Percentiles rank a stretch among this genome's conserved stretches.
These are phyloP conservation scores for Bipolaris gigantea DNA, from an alignment of 2,329 filamentous ascomycete genomes.

Conservation along the genomic window DNA sequence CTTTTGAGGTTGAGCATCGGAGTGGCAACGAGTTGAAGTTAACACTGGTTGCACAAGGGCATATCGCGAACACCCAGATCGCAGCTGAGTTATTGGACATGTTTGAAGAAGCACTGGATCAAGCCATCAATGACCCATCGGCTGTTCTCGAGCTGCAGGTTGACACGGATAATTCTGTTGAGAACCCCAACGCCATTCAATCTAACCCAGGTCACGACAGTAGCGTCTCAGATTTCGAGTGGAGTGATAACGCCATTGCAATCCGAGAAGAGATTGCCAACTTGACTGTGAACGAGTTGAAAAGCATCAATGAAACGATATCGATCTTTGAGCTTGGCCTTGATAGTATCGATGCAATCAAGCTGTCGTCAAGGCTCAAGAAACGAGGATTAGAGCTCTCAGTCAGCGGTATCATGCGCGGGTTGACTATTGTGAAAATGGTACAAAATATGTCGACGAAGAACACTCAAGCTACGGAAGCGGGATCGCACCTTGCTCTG, in stretches of 20 bases:
- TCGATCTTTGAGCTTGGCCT: constrained; percentile 81
- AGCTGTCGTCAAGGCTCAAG: constrained; percentile 72
- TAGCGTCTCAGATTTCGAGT: constrained; percentile 52
- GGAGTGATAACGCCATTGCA: constrained; percentile 57
- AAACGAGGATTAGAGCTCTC: constrained; percentile 62
- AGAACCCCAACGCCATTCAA: not conserved
- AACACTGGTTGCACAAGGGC: constrained; percentile 62
- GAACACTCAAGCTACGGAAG: not conserved
- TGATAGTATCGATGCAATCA: constrained; percentile 91
- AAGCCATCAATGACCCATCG: constrained; percentile 42
- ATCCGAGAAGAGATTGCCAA: constrained; percentile 66
- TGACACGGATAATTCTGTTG: not conserved
- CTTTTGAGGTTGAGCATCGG: constrained; percentile 69
- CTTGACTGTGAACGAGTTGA: constrained; percentile 58
- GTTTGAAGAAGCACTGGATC: constrained; percentile 48
- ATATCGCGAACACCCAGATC: constrained; percentile 42
- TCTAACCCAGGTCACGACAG: not conserved
- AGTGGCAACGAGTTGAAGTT: constrained; percentile 55
- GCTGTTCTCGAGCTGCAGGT: constrained; percentile 14
- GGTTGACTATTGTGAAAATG: constrained; percentile 68
- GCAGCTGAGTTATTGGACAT: constrained; percentile 48
- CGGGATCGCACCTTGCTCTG: constrained; percentile 18
- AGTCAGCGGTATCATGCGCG: constrained; percentile 76
- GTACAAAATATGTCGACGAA: constrained; percentile 29
- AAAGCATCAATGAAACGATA: constrained; percentile 59